Conservation (phyloP, 805 yeast species). For the Starmerella stigmatis region DNA sequence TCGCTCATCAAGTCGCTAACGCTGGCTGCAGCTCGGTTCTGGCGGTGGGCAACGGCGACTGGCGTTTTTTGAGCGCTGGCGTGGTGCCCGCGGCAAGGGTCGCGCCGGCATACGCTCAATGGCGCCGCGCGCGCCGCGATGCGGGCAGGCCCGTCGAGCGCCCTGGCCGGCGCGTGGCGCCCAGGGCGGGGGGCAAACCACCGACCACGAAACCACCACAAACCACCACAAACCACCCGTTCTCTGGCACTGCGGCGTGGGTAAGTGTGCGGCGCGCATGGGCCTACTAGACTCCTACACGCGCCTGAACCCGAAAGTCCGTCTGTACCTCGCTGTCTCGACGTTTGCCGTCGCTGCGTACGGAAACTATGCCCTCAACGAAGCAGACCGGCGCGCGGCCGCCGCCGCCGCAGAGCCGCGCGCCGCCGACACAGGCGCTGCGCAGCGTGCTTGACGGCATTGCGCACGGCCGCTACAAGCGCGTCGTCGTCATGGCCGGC, state of each 20-base stretch:
- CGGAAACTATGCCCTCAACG: slow-evolving; percentile 23
- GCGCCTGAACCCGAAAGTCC: slow-evolving; percentile 18
- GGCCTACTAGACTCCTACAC: slow-evolving; percentile 18
- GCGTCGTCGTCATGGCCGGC: slow-evolving; percentile 43
- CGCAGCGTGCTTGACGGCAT: slow-evolving; percentile 16
- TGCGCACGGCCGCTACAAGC: slow-evolving; percentile 19
- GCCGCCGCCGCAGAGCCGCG: slow-evolving; percentile 3
- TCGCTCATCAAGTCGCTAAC: slow-evolving; percentile 17
- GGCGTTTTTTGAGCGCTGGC: not conserved
- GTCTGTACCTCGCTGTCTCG: slow-evolving; percentile 21
- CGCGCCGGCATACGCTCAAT: not conserved
- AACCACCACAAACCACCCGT: too few relatives aligned
- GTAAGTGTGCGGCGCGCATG: slow-evolving; percentile 8
- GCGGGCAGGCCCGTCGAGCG: not conserved
- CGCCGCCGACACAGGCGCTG: not conserved
- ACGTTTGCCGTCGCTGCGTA: slow-evolving; percentile 21
- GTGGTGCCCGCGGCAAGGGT: not conserved
- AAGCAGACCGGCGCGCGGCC: slow-evolving; percentile 20
- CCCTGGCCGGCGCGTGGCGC: not conserved
- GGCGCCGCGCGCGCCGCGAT: not conserved
- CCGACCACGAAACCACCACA: too few relatives aligned
- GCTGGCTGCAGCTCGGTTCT: too few relatives aligned
- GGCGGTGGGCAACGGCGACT: not conserved
- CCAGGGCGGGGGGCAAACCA: not conserved
- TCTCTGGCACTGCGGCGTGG: not conserved